Percentiles rank a stretch among this genome's conserved stretches.
Conservation (phyloP, 2,329 filamentous ascomycete genomes). For the Verticillium nubilum region DNA sequence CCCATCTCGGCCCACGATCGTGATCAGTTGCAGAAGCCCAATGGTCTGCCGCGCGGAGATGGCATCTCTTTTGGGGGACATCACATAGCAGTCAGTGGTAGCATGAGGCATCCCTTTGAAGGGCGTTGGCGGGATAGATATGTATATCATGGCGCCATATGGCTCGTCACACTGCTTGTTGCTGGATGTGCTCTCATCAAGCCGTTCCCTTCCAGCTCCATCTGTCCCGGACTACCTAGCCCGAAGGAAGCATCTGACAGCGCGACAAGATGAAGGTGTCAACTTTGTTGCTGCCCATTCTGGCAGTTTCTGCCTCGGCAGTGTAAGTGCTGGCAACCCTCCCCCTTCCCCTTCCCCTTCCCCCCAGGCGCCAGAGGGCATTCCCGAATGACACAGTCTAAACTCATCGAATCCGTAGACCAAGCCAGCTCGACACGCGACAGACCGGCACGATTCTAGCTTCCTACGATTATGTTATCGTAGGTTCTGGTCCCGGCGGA, state of each 20-base stretch:
- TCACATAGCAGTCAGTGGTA: neutral
- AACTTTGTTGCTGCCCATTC: neutral
- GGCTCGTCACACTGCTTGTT: neutral
- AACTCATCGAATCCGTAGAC: neutral
- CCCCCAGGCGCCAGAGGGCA: neutral
- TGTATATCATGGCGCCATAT: neutral
- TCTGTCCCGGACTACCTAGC: neutral
- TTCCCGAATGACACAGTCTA: neutral
- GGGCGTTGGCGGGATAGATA: neutral
- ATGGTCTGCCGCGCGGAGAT: neutral
- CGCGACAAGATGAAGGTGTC: neutral
- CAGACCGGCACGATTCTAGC: neutral
- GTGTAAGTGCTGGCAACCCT: neutral
- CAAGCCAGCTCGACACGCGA: neutral
- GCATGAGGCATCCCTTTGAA: too few relatives aligned
- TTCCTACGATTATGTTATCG: conserved; percentile 52
- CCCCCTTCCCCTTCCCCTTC: neutral
- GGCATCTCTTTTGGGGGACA: neutral
- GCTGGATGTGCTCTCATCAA: neutral
- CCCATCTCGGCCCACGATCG: neutral
- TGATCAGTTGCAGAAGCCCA: neutral
- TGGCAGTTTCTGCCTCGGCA: neutral
- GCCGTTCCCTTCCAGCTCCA: neutral
- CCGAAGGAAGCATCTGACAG: neutral
- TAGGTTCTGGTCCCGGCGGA: conserved; percentile 52